Evolutionary conservation across 768 basidiomycete species (phyloP).

Genomic region (Rhodosporidiobolus sp.): DNA sequence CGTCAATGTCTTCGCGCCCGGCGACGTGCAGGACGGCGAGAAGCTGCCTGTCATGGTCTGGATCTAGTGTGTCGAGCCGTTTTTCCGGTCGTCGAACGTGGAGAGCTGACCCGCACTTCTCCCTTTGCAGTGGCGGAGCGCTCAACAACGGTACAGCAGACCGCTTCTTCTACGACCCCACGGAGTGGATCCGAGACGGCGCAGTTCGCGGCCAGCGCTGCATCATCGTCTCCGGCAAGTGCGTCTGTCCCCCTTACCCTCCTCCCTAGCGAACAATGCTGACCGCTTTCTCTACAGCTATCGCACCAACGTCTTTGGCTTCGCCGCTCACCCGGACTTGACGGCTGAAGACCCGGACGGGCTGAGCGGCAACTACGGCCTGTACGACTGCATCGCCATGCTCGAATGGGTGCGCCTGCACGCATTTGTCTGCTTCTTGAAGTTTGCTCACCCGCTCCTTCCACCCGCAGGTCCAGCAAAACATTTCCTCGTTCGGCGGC

Average conservation of each 20-base stretch:
- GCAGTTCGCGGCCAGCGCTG: slow-evolving; percentile 4
- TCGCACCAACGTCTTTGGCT: slow-evolving; percentile 16
- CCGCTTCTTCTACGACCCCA: slow-evolving; percentile 35
- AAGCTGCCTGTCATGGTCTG: slow-evolving; percentile 54
- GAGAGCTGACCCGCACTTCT: neutral
- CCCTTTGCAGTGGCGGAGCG: slow-evolving; percentile 18
- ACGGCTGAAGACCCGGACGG: slow-evolving; percentile 2
- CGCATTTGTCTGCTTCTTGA: neutral
- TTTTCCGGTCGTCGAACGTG: neutral
- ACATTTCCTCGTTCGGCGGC: slow-evolving; percentile 48
- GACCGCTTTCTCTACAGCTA: neutral
- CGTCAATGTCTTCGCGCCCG: slow-evolving; percentile 55
- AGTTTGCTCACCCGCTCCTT: neutral
- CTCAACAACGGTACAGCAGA: slow-evolving; percentile 30
- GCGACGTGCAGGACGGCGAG: slow-evolving; percentile 42
- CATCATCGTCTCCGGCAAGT: slow-evolving; percentile 42
- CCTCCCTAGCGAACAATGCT: neutral
- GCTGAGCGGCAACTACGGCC: slow-evolving; percentile 33
- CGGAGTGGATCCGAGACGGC: slow-evolving; percentile 15
- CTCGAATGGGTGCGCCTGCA: slow-evolving; percentile 32
- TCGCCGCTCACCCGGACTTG: slow-evolving; percentile 4
- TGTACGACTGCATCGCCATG: slow-evolving; percentile 31
- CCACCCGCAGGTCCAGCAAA: slow-evolving; percentile 46
- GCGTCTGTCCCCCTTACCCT: slow-evolving; percentile 13
- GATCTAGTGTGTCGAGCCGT: slow-evolving; percentile 50